Base-by-base conservation (phyloP, 192 early-diverging fungal genomes). In the Dissophora ornata region DNA sequence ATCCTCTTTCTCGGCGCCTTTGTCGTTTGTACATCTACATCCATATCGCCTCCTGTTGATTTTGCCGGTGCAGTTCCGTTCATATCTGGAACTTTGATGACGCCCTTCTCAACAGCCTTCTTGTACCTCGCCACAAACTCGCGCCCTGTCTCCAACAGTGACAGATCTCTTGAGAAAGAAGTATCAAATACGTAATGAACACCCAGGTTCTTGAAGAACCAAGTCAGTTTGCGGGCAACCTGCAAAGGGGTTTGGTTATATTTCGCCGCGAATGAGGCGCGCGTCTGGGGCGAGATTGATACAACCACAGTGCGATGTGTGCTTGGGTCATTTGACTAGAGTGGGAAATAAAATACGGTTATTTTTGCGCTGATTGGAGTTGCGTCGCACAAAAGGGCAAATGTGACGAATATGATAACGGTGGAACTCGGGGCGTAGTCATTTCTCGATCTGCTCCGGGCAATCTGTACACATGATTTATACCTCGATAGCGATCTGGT, bases 211-310 rank as follows among this genome's bases (percentile, higher is more conserved):
- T 92, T 94, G 69, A 97, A 90, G 49, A 93, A 89, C 44, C 86
- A 82, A 0, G 90, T 88, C 52, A 97, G 64, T 18, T 91, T 84
- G 64, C 83, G 83, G 46, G 91, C 90, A 0, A 93, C 90, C 36
- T 92, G 85, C 8, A 90, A 59, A 9, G 88, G 82, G 0, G 91
- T 80, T 24, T 96, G 62, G 21, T 83, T 62, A 71, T 96, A 94
- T 79, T 97, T 97, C 21, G 89, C 86, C 5, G 95, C 95, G 59
- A 99, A 71, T 9, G 97, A 96, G 7, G 95, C 98, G 33, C 92
- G 83, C 0, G 92, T 89, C 65, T 99, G 98, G 19, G 95, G 95
- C 6, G 96, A 88, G 24, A 99, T 82, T 10, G 96, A 94, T 16
- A 99, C 89, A 2, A 97, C 92, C 3, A 97, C 82, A 3, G 85